These are phyloP conservation scores for Russula griseocarnosa DNA, from an alignment of 768 basidiomycete genomes.

Conservation along the genomic window DNA sequence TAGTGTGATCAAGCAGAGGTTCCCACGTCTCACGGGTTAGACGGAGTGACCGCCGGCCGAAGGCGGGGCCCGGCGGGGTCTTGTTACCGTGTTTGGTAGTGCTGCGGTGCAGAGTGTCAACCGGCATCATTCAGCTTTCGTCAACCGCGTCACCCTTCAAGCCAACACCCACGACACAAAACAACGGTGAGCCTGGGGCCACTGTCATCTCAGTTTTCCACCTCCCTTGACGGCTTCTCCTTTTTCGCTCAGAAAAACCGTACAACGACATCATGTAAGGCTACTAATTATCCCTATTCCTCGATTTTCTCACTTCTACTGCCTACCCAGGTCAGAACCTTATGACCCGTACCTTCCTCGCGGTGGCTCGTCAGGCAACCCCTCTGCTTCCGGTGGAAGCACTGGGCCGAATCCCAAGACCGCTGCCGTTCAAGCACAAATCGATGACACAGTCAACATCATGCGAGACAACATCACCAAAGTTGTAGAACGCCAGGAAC, in stretches of 20 bases:
- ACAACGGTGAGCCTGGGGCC: slow-evolving; percentile 23
- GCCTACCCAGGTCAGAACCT: slow-evolving; percentile 78
- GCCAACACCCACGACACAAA: slow-evolving; percentile 8
- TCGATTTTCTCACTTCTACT: slow-evolving; percentile 20
- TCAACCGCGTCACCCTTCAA: slow-evolving; percentile 6
- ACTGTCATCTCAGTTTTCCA: not conserved
- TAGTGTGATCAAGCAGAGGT: not conserved
- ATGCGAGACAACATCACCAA: slow-evolving; percentile 98
- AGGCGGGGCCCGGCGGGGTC: slow-evolving; percentile 13
- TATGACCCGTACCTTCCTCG: slow-evolving; percentile 98
- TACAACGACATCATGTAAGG: slow-evolving; percentile 27
- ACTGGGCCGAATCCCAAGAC: slow-evolving; percentile 72
- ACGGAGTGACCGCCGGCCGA: slow-evolving; percentile 15
- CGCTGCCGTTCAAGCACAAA: slow-evolving; percentile 93
- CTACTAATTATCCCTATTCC: slow-evolving; percentile 1
- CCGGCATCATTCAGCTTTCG: not conserved
- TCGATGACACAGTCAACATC: slow-evolving; percentile 93
- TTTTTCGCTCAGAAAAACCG: slow-evolving; percentile 6
- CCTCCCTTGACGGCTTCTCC: not conserved
- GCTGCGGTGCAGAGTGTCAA: slow-evolving; percentile 7
- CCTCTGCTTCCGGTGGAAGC: slow-evolving; percentile 41
- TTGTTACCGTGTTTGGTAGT: slow-evolving; percentile 3
- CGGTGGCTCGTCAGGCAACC: slow-evolving; percentile 59
- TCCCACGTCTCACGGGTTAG: not conserved
- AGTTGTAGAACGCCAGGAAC: slow-evolving; percentile 92